phyloP scores from a whole-genome alignment of 768 basidiomycete genomes.

The Boletus eberwhitei region DNA sequence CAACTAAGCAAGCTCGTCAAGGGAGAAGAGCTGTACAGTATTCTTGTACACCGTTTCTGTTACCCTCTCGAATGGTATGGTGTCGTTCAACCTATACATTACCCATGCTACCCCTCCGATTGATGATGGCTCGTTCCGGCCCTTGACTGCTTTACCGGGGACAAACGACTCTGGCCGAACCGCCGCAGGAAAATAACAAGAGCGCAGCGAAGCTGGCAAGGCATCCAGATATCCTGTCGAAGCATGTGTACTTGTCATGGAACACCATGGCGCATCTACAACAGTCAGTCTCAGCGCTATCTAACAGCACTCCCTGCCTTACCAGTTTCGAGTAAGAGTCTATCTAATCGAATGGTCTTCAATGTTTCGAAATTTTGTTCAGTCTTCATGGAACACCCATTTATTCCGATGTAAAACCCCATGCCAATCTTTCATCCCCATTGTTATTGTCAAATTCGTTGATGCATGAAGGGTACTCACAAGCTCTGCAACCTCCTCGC shows the following conservation, averaged over 20 bases:
- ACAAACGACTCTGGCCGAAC: conserved; percentile 58
- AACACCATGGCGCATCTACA: conserved; percentile 70
- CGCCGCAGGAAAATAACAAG: conserved; percentile 49
- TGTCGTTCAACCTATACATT: conserved; percentile 46
- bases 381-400: conserved; percentile 78
- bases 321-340: conserved; percentile 77
- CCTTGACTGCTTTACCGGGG: conserved; percentile 62
- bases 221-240: conserved; percentile 49
- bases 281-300: background rate
- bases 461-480: conserved; percentile 39
- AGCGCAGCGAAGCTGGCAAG: conserved; percentile 44
- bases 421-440: conserved; percentile 52
- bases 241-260: conserved; percentile 64
- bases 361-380: conserved; percentile 56
- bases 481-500: conserved; percentile 59
- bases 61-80: conserved; percentile 50
- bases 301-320: background rate
- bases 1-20: conserved; percentile 37
- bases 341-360: conserved; percentile 53
- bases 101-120: conserved; percentile 75
- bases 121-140: conserved; percentile 68
- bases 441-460: background rate
- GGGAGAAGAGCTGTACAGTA: conserved; percentile 55
- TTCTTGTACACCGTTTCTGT: conserved; percentile 60
- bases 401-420: conserved; percentile 62